Evolutionary conservation across 495 filamentous ascomycete genomes (phyloP).

Genomic region (Penicillium riverlandense): DNA sequence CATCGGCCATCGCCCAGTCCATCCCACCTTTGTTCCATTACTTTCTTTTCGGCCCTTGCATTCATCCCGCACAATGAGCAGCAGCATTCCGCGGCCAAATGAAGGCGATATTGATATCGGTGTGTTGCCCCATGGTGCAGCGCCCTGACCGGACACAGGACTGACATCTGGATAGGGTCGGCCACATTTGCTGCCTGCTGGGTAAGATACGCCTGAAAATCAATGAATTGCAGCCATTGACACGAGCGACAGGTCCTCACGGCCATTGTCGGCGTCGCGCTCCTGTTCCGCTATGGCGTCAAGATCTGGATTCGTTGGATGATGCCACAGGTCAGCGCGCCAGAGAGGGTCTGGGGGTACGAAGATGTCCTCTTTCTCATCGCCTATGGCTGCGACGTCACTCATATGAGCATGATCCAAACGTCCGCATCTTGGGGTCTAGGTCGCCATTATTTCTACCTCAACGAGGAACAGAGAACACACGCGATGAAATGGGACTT

Average conservation of each 20-base stretch:
- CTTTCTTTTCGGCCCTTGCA: slow-evolving; percentile 1
- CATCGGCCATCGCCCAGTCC: background rate
- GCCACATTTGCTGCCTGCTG: slow-evolving; percentile 21
- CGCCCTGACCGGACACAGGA: background rate
- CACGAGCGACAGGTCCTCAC: slow-evolving; percentile 17
- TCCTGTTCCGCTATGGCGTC: slow-evolving; percentile 24
- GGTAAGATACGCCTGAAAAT: slow-evolving; percentile 8
- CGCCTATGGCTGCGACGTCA: slow-evolving; percentile 23
- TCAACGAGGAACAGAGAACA: slow-evolving; percentile 10
- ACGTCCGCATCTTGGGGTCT: slow-evolving; percentile 14
- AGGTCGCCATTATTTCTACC: slow-evolving; percentile 25
- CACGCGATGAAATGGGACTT: slow-evolving; percentile 26
- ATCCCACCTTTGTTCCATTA: background rate
- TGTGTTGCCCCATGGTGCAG: slow-evolving; percentile 4
- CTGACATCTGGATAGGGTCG: slow-evolving; percentile 13
- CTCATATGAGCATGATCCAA: slow-evolving; percentile 26
- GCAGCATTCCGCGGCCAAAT: slow-evolving; percentile 15
- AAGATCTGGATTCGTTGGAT: slow-evolving; percentile 30
- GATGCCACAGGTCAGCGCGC: slow-evolving; percentile 26
- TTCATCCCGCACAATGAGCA: slow-evolving; percentile 10
- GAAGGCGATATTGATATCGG: slow-evolving; percentile 27
- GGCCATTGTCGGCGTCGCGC: slow-evolving; percentile 17
- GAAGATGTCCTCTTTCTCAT: slow-evolving; percentile 28
- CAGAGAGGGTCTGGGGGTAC: slow-evolving; percentile 25
- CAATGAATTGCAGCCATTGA: too few relatives aligned